A percentile compares a stretch with the other conserved stretches of the same genome.
Conservation (phyloP, 495 filamentous ascomycete genomes). For the Penicillium flavigenum region DNA sequence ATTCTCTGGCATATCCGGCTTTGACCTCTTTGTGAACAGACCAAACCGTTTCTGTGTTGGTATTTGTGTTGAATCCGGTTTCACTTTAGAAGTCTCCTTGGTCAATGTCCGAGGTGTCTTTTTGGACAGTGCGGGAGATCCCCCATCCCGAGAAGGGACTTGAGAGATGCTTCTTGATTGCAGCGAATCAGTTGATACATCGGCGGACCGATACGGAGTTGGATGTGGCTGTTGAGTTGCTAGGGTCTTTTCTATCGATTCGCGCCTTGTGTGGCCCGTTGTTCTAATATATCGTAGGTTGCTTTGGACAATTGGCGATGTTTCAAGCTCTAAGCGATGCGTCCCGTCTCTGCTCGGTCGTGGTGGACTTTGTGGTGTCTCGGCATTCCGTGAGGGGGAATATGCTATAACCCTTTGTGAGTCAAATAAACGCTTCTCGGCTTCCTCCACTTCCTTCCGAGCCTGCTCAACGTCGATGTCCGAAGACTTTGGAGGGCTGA, state of each 20-base stretch:
- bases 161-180: constrained; percentile 36
- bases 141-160: constrained; percentile 43
- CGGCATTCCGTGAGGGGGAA: constrained; percentile 4
- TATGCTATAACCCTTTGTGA: constrained; percentile 5
- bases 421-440: constrained; percentile 26
- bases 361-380: constrained; percentile 26
- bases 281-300: constrained; percentile 57
- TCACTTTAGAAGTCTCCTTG: constrained; percentile 26
- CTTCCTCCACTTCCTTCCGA: constrained; percentile 28
- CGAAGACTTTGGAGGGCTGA: constrained; percentile 29
- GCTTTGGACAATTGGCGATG: constrained; percentile 73
- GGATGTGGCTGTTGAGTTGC: constrained; percentile 12
- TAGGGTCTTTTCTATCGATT: constrained; percentile 38
- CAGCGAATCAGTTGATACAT: constrained; percentile 42
- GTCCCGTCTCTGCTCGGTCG: constrained; percentile 83
- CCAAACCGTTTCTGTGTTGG: constrained; percentile 61
- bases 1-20: constrained; percentile 55
- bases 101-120: constrained; percentile 33
- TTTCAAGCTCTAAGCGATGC: constrained; percentile 59
- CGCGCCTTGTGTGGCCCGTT: constrained; percentile 44
- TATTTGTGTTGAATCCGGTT: constrained; percentile 29
- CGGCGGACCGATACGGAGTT: constrained; percentile 27
- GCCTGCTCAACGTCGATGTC: constrained; percentile 27
- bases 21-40: constrained; percentile 72
- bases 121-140: constrained; percentile 32